phyloP scores from a whole-genome alignment of 495 filamentous ascomycete genomes.

The Tricharina praecox region DNA sequence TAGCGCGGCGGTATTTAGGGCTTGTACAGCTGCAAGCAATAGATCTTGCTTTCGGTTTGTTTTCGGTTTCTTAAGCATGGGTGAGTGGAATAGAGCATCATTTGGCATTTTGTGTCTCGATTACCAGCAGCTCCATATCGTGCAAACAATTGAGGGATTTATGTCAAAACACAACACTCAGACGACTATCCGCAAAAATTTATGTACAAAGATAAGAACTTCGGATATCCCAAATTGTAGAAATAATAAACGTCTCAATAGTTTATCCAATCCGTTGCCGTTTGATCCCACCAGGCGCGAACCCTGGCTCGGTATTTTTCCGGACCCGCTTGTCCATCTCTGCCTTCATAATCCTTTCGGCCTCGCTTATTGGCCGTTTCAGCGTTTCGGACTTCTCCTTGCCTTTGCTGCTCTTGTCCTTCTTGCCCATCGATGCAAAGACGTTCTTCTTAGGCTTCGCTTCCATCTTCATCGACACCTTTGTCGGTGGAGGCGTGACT shows the following conservation, averaged over 20 bases:
- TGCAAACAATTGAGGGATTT: no score
- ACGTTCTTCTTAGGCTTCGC: slow-evolving; percentile 57
- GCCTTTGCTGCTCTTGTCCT: slow-evolving; percentile 24
- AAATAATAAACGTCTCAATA: no score
- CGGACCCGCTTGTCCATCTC: slow-evolving; percentile 41
- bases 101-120: no score
- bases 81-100: slow-evolving; percentile 2
- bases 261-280: background rate
- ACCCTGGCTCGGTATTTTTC: background rate
- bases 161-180: no score
- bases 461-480: slow-evolving; percentile 43
- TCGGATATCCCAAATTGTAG: no score
- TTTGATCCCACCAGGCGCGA: background rate
- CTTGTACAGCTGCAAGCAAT: slow-evolving; percentile 3
- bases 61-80: slow-evolving; percentile 1
- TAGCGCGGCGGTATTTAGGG: background rate
- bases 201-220: no score
- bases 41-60: slow-evolving; percentile 4
- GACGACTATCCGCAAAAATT: no score
- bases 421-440: slow-evolving; percentile 42
- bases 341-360: slow-evolving; percentile 81
- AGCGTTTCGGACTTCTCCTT: slow-evolving; percentile 44
- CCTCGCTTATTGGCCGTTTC: slow-evolving; percentile 68
- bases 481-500: slow-evolving; percentile 23
- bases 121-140: no score